Evolutionary conservation across 2,329 filamentous ascomycete genomes (phyloP), one percentile per base, ranked within the genome.

Genomic region (Aschersonia sp.): DNA sequence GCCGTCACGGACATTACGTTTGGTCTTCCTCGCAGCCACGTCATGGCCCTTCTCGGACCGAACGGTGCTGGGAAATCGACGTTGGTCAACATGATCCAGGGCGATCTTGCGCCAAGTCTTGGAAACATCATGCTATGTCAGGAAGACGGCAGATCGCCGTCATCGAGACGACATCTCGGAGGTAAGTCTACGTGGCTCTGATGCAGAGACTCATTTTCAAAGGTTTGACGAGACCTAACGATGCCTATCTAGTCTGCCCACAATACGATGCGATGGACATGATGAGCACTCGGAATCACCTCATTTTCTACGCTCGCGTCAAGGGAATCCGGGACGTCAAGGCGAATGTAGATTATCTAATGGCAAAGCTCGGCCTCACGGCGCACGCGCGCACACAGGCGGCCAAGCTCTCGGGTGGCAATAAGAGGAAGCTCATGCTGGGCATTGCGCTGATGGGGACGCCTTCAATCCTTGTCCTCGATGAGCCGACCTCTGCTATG

Each of bases 31-130:
- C 75, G 75, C 48, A 80, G 83, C 47, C 81, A 92, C 59, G 83
- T 90, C 0, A 90, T 90, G 60, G 86, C 86, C 0, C 71, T 94
- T 0, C 73, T 94, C 2, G 87, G 87, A 0, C 86, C 87, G 5
- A 94, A 94, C 58, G 87, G 87, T 10, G 87, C 87, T 1, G 87
- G 87, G 46, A 94, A 95, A 58, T 85, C 81, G 0, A 92, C 86
- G 0, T 88, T 83, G 1, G 90, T 94, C 56, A 85, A 80, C 6
- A 68, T 94, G 45, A 86, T 95, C 55, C 78, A 87, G 53, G 86
- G 86, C 12, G 87, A 94, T 57, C 73, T 88, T 30, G 75, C 78
- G 41, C 85, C 87, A 0, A 77, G 75, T 35, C 63, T 64, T 31
- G 75, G 77, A 48, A 71, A 74, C n/a, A 83, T 85, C 30, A 80